Conservation (phyloP, 2,329 filamentous ascomycete genomes). For the Penicillium sclerotiorum region DNA sequence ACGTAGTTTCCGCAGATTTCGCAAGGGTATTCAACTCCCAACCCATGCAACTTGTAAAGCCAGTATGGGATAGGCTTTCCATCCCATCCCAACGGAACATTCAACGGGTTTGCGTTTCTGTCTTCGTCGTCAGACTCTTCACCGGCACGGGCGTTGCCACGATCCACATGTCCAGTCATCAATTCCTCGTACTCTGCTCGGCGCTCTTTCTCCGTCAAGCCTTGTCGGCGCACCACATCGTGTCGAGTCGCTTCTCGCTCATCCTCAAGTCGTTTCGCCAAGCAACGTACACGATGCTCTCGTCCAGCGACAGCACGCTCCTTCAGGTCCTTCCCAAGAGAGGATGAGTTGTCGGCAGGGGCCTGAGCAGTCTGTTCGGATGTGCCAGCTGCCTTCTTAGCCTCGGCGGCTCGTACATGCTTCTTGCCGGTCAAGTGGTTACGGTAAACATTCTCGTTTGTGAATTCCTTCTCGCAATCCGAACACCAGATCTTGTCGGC, state of each 20-base stretch:
- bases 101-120: conserved; percentile 94
- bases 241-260: conserved; percentile 87
- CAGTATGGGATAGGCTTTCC: conserved; percentile 99
- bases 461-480: conserved; percentile 92
- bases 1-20: conserved; percentile 98
- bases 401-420: conserved; percentile 80
- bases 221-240: conserved; percentile 94
- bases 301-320: conserved; percentile 88
- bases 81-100: conserved; percentile 94
- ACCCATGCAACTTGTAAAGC: conserved; percentile 94
- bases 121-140: conserved; percentile 69
- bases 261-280: conserved; percentile 80
- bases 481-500: conserved; percentile 77
- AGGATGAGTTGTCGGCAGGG: conserved; percentile 22
- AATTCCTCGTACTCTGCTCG: conserved; percentile 91
- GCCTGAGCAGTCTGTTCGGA: conserved; percentile 38
- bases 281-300: conserved; percentile 78
- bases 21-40: conserved; percentile 92
- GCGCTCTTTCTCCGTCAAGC: conserved; percentile 95
- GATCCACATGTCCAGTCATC: conserved; percentile 62
- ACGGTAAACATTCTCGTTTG: conserved; percentile 92
- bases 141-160: conserved; percentile 44
- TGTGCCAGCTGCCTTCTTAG: conserved; percentile 52
- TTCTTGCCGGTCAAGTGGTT: conserved; percentile 88
- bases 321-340: conserved; percentile 62